Conservation (phyloP, 306 rosid species). For the Senna tora region DNA sequence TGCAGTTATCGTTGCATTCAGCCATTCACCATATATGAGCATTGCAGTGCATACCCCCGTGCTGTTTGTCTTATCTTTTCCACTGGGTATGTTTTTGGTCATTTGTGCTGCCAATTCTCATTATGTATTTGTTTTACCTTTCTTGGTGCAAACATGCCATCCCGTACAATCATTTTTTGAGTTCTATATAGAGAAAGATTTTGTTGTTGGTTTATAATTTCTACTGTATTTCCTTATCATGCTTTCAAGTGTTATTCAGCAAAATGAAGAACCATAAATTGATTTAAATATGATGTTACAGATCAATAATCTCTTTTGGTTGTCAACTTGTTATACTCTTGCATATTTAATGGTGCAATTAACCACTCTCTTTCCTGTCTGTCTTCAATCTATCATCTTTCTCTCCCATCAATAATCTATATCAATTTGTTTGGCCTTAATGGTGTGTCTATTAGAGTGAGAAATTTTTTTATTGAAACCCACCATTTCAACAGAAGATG, state of each 20-base stretch:
- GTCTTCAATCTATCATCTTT: neutral
- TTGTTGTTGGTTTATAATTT: neutral
- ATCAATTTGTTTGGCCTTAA: neutral
- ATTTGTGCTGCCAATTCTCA: neutral
- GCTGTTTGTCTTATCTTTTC: neutral
- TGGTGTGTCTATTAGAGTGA: neutral
- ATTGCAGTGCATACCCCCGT: neutral
- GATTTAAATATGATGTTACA: neutral
- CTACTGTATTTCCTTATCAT: neutral
- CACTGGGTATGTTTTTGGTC: slow-evolving; percentile 8
- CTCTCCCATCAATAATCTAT: neutral
- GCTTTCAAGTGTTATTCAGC: neutral
- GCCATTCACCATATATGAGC: neutral
- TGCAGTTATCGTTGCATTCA: slow-evolving; percentile 7
- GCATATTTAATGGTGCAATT: neutral
- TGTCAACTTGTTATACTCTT: neutral
- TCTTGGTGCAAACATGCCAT: neutral
- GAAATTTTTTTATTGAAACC: neutral
- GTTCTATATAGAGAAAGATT: neutral
- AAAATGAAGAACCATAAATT: neutral
- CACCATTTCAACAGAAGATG: neutral
- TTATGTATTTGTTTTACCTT: neutral
- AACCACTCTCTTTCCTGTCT: neutral
- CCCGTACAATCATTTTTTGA: neutral
- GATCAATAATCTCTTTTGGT: neutral